A percentile compares a stretch with the other conserved stretches of the same genome.
Evolutionary conservation across 148 eudicot genomes (phyloP).

Genomic region (Dysphania ambrosioides): DNA sequence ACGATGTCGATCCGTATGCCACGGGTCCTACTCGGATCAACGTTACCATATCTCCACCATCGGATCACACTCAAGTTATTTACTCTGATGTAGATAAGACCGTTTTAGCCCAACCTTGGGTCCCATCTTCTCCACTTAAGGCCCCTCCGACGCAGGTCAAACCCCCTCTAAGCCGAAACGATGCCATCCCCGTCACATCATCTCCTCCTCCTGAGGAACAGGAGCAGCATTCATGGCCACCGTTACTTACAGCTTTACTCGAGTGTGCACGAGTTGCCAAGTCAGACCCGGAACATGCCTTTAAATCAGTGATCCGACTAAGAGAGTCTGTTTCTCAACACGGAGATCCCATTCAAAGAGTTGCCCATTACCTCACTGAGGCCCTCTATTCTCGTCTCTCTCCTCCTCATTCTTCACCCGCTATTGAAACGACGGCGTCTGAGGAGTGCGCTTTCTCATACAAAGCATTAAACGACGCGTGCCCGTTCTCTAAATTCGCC

Average conservation of each 20-base stretch:
- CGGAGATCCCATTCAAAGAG: constrained; percentile 69
- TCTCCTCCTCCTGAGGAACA: background rate
- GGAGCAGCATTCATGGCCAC: constrained; percentile 27
- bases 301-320: constrained; percentile 40
- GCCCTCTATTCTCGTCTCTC: constrained; percentile 51
- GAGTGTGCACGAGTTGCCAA: constrained; percentile 52
- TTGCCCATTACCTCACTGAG: constrained; percentile 53
- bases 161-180: background rate
- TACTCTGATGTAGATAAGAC: constrained; percentile 41
- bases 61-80: constrained; percentile 58
- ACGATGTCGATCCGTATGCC: constrained; percentile 45
- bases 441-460: constrained; percentile 63
- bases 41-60: constrained; percentile 32
- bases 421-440: constrained; percentile 37
- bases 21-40: constrained; percentile 45
- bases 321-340: constrained; percentile 34
- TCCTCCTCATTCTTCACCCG: background rate
- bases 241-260: constrained; percentile 43
- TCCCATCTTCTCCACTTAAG: constrained; percentile 27
- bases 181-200: background rate
- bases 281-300: constrained; percentile 45
- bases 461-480: constrained; percentile 83
- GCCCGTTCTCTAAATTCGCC: constrained; percentile 77
- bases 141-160: background rate
- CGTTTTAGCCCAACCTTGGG: constrained; percentile 31